Evolutionary conservation across 2,329 filamentous ascomycete species (phyloP), one percentile per base, ranked within the genome.

Genomic region (Balansia obtecta): DNA sequence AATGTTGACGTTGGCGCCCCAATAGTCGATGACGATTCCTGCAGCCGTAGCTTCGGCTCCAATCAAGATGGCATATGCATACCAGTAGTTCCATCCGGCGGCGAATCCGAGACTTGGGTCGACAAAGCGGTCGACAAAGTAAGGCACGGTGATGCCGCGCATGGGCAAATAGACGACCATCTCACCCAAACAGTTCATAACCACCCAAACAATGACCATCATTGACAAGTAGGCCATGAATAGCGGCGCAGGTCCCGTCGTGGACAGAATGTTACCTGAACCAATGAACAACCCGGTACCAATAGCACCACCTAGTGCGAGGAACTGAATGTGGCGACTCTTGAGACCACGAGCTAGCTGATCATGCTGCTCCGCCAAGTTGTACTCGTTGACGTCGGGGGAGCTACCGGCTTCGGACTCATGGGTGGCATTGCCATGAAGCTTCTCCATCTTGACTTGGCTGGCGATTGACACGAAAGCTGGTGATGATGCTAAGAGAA

Each of bases 191-290:
- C 66, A 59, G 61, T 77, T 77, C 75, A 78, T 77, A 50, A 78
- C 65, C 49, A 69, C 64, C 70, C 72, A 79, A 27, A 79, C 74
- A 10, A 78, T 59, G 2, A 66, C 27, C 69, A 76, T 76, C 74
- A 77, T 76, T 55, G 68, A 69, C 7, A 77, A 57, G 63, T 87
- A 89, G 22, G 78, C 81, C 64, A 89, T 81, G 61, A 88, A 75
- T 15, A 88, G 67, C 0, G 84, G 82, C 5, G 82, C 83, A 2
- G 81, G 81, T 2, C 81, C 81, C 30, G 75, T 73, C 10, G 68
- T 65, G 34, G 73, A 68, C 48, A 83, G 66, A 48, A 80, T 78
- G 52, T 66, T 66, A 22, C 80, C 80, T 38, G 76, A 79, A 50
- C 79, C 78, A 53, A 84, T 72, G 61, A 83, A 83, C 18, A 83